phyloP scores from a whole-genome alignment of 306 rosid genomes.

The Carpinus viminea region DNA sequence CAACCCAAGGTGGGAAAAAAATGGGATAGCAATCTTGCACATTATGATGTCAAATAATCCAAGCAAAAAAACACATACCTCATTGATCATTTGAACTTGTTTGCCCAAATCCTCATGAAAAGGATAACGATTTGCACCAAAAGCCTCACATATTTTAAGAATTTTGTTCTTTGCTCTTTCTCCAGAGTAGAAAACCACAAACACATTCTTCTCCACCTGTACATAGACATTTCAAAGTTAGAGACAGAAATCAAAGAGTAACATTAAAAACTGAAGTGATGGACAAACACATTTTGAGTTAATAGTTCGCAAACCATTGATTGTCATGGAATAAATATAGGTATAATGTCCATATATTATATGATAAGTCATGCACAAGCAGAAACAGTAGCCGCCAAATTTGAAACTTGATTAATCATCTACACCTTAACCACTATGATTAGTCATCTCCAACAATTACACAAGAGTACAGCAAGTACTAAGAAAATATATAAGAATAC shows the following conservation, averaged over 20 bases:
- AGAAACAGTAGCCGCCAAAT: background rate
- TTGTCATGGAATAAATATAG: background rate
- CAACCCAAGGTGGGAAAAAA: background rate
- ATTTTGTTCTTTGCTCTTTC: conserved; percentile 86
- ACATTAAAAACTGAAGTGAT: conserved; percentile 11
- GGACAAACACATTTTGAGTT: conserved; percentile 5
- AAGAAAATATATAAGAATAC: background rate
- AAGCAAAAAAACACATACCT: conserved; percentile 39
- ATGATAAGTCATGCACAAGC: background rate
- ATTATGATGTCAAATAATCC: conserved; percentile 10
- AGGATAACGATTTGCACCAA: conserved; percentile 96
- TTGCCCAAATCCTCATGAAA: conserved; percentile 63
- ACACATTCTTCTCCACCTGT: conserved; percentile 95
- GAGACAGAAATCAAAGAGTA: background rate
- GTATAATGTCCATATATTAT: conserved; percentile 1
- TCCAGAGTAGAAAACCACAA: conserved; percentile 84
- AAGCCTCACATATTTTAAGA: conserved; percentile 96
- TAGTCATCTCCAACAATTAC: background rate
- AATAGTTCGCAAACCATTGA: conserved; percentile 10
- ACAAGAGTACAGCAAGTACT: background rate
- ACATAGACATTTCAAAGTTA: conserved; percentile 27
- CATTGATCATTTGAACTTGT: conserved; percentile 45
- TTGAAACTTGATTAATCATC: background rate
- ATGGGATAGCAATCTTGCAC: conserved; percentile 13
- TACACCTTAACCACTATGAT: background rate